These are phyloP conservation scores for Nemania abortiva DNA, from an alignment of 2,329 filamentous ascomycete species.

Conservation along the genomic window DNA sequence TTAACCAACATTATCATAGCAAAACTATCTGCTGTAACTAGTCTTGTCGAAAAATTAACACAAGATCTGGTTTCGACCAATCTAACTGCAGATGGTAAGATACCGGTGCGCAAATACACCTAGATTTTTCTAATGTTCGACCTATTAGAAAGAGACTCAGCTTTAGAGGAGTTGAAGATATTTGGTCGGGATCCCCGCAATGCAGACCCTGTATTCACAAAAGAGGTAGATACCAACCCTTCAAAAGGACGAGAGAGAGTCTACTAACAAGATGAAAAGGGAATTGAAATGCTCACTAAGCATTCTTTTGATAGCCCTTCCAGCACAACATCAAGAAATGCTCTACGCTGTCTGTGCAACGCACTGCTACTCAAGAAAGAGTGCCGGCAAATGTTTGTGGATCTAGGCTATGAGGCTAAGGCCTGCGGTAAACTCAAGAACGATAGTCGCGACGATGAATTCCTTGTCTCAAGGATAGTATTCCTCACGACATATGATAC, in stretches of 20 bases:
- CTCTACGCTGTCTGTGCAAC: slow-evolving; percentile 86
- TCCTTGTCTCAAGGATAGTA: slow-evolving; percentile 81
- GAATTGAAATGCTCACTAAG: slow-evolving; percentile 76
- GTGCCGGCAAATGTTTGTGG: slow-evolving; percentile 78
- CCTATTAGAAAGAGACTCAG: slow-evolving; percentile 66
- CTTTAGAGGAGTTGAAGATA: slow-evolving; percentile 79
- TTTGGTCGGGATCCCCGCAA: slow-evolving; percentile 78
- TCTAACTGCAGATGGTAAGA: slow-evolving; percentile 71
- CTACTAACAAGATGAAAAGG: slow-evolving; percentile 66
- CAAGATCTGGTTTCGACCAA: slow-evolving; percentile 71
- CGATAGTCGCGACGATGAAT: slow-evolving; percentile 85
- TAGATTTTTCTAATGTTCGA: slow-evolving; percentile 32
- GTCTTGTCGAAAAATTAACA: slow-evolving; percentile 71
- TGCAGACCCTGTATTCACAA: slow-evolving; percentile 87
- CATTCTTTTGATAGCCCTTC: slow-evolving; percentile 79
- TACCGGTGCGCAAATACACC: background rate
- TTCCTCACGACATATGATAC: slow-evolving; percentile 85
- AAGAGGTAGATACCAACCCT: slow-evolving; percentile 64
- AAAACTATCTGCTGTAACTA: slow-evolving; percentile 76
- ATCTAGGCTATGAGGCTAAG: slow-evolving; percentile 74
- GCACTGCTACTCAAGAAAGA: slow-evolving; percentile 77
- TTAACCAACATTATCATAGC: slow-evolving; percentile 55
- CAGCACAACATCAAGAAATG: slow-evolving; percentile 76
- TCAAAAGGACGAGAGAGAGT: slow-evolving; percentile 13
- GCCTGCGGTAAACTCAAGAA: slow-evolving; percentile 78